These are phyloP conservation scores for Aspergillus cristatus DNA, from an alignment of 495 filamentous ascomycete species.

Conservation along the genomic window DNA sequence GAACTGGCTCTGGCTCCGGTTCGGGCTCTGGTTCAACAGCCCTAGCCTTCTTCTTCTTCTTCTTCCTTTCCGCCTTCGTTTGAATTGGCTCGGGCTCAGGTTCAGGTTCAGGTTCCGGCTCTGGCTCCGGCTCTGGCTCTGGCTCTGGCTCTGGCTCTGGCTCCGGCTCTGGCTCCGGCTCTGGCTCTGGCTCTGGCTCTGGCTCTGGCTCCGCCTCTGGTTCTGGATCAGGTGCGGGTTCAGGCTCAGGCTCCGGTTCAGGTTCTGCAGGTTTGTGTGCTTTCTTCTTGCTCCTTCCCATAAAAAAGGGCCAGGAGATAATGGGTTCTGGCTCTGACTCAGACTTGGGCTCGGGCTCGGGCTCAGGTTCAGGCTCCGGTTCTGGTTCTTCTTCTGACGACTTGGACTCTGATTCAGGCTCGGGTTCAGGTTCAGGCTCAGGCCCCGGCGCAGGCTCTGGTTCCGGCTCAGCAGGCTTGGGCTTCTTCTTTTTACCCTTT, in stretches of 20 bases:
- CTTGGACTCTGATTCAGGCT: slow-evolving; percentile 17
- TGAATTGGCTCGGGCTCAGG: not conserved
- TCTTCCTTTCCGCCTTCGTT: slow-evolving; percentile 1
- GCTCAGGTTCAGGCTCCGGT: slow-evolving; percentile 19
- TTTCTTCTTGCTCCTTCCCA: too few species aligned
- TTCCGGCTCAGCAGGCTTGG: slow-evolving; percentile 15
- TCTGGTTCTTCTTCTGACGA: too few species aligned
- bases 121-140: slow-evolving; percentile 1
- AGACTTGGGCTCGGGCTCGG: slow-evolving; percentile 19
- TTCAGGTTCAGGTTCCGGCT: slow-evolving; percentile 14
- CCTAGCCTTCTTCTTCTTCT: slow-evolving; percentile 7
- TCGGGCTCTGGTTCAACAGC: slow-evolving; percentile 1
- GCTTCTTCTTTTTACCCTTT: slow-evolving; percentile 13
- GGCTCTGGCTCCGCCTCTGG: slow-evolving; percentile 1
- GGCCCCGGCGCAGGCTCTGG: slow-evolving; percentile 9
- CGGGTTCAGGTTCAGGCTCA: slow-evolving; percentile 1
- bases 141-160: too few species aligned
- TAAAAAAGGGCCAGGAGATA: too few species aligned
- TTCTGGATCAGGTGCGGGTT: slow-evolving; percentile 3
- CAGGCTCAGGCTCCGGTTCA: slow-evolving; percentile 16
- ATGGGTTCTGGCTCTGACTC: slow-evolving; percentile 17
- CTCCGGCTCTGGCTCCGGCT: too few species aligned
- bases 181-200: not conserved
- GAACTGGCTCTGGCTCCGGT: slow-evolving; percentile 5
- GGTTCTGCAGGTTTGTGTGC: too few species aligned